Base-by-base conservation (phyloP, 2,329 filamentous ascomycete genomes). In the Graphilbum fragrans region DNA sequence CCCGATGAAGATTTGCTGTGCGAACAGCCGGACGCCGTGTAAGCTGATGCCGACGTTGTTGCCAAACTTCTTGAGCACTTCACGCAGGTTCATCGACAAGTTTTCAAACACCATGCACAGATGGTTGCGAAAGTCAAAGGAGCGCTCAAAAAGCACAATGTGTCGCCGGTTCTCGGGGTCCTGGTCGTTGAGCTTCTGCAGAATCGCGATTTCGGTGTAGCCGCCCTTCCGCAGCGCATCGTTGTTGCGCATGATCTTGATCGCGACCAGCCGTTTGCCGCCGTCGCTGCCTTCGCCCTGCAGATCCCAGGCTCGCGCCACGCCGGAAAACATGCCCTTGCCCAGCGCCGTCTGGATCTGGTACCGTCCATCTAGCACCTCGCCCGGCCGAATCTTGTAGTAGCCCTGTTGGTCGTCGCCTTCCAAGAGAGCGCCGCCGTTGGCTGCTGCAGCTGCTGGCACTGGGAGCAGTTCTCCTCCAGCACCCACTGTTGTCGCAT, bases 231-330 rank as follows among this genome's bases (percentile, higher is more conserved):
- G 74, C 59, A 95, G 82, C 12, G 86, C 84, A 55, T 94, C 88
- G 54, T 98, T 96, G 60, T 93, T 93, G 48, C 92, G 84, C 61
- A 96, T 94, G 53, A 98, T 92, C 64, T 98, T 98, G 70, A 98
- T 84, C 20, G 92, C 92, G 25, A 96, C 88, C n/a, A 83, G 59
- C 51, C 76, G 74, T 53, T 80, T 80, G 7, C 5, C 80, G 44
- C 80, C 80, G 4, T 12, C 80, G 45, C 80, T 80, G 2, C 12
- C 29, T 7, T 38, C 22, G 44, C 73, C 84, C 38, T 76, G 77
- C 19, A 81, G 74, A 59, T 95, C 88, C 47, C 77, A 72, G 19
- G 92, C 92, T 49, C 86, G 80, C 41, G 92, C 86, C n/a, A 98
- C 92, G 9, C 86, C 87, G 0, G 92, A 94, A 58, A 95, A 98